Conservation (phyloP, 345 rosid species). For the Geranium rotundifolium region DNA sequence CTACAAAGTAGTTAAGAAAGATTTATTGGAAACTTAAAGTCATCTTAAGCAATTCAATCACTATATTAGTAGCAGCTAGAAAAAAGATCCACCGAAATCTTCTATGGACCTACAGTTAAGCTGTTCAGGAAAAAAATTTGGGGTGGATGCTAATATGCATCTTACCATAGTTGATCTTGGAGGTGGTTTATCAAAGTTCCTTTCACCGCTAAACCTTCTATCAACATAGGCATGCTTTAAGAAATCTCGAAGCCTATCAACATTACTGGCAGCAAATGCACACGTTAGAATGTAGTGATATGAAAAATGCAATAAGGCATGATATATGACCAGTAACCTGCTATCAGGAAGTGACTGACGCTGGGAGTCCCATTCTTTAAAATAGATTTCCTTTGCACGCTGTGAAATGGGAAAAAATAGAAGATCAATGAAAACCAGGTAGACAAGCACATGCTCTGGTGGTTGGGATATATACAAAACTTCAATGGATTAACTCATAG, state of each 20-base stretch:
- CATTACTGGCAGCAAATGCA: constrained; percentile 43
- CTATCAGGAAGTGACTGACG: constrained; percentile 62
- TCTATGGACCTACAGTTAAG: not conserved
- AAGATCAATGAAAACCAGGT: no score
- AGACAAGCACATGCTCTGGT: no score
- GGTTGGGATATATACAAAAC: no score
- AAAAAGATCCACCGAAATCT: no score
- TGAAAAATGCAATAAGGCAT: constrained; percentile 3
- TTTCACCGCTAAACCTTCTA: constrained; percentile 65
- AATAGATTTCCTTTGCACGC: constrained; percentile 76
- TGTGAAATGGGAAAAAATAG: constrained; percentile 16
- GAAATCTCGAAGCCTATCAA: constrained; percentile 71
- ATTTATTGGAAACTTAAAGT: not conserved
- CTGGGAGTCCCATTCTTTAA: constrained; percentile 85
- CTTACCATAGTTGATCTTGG: constrained; percentile 63
- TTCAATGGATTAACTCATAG: no score
- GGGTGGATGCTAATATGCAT: constrained; percentile 1
- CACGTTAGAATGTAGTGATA: constrained; percentile 16
- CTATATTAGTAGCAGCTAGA: not conserved
- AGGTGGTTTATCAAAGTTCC: constrained; percentile 56
- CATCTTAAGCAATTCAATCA: not conserved
- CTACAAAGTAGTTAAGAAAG: constrained; percentile 21
- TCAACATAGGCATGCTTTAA: constrained; percentile 88
- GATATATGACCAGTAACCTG: constrained; percentile 31
- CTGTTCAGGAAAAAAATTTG: constrained; percentile 1